Percentiles rank a stretch among this genome's conserved stretches.
phyloP scores from a whole-genome alignment of 2,329 filamentous ascomycete species.

The Fusarium cyanostomum region DNA sequence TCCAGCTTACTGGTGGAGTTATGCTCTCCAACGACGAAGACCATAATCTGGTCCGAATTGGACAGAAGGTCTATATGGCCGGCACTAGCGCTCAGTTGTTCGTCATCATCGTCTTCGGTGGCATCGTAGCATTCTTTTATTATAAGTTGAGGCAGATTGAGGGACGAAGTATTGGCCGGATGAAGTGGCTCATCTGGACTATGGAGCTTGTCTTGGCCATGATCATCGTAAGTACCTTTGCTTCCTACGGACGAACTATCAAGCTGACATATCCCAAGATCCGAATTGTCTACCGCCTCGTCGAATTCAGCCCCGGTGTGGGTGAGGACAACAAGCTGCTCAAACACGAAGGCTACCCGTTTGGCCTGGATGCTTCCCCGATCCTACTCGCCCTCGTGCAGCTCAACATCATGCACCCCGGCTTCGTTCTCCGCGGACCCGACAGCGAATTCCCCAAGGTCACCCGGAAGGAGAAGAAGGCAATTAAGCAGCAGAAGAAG shows the following conservation, averaged over 20 bases:
- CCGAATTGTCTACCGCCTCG: constrained; percentile 69
- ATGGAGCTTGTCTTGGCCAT: constrained; percentile 48
- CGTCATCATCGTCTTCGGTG: constrained; percentile 51
- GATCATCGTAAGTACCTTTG: constrained; percentile 47
- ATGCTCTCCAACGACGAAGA: constrained; percentile 46
- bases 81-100: constrained; percentile 51
- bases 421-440: constrained; percentile 55
- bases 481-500: constrained; percentile 50
- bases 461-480: constrained; percentile 57
- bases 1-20: constrained; percentile 54
- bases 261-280: constrained; percentile 46
- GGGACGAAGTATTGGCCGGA: constrained; percentile 40
- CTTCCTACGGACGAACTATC: not conserved
- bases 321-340: constrained; percentile 55
- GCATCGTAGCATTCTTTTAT: constrained; percentile 51
- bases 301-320: constrained; percentile 62
- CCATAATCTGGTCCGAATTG: constrained; percentile 43
- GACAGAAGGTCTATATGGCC: constrained; percentile 52
- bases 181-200: constrained; percentile 48
- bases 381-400: constrained; percentile 60
- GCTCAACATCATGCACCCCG: constrained; percentile 59
- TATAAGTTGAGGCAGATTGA: constrained; percentile 37
- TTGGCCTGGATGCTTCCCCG: constrained; percentile 61
- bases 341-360: constrained; percentile 62
- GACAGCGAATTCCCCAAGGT: constrained; percentile 56